Conservation (phyloP, 2,329 filamentous ascomycete genomes). For the Cercospora sojina region DNA sequence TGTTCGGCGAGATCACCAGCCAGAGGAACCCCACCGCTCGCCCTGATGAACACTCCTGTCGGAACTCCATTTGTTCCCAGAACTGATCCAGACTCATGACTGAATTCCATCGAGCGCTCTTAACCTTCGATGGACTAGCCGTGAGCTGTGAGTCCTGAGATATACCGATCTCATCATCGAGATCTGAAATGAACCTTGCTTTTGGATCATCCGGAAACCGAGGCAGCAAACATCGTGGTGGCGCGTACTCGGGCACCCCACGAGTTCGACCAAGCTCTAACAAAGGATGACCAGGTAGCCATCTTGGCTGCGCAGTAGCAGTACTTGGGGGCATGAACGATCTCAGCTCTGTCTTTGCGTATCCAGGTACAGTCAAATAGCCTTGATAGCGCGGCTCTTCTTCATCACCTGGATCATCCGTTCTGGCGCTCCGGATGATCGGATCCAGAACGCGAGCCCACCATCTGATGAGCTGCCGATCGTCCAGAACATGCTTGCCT, state of each 20-base stretch:
- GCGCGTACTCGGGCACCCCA: constrained; percentile 56
- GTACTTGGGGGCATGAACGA: constrained; percentile 66
- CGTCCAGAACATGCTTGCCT: constrained; percentile 87
- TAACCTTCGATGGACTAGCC: constrained; percentile 43
- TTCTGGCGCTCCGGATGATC: constrained; percentile 53
- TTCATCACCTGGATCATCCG: constrained; percentile 35
- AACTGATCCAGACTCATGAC: constrained; percentile 85
- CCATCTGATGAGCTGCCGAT: constrained; percentile 87
- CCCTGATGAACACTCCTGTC: constrained; percentile 93
- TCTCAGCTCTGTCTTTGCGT: constrained; percentile 75
- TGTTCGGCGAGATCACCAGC: constrained; percentile 70
- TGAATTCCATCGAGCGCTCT: constrained; percentile 74
- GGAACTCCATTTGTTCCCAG: constrained; percentile 97
- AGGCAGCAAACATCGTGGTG: constrained; percentile 77
- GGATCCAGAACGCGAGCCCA: constrained; percentile 89
- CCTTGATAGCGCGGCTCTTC: constrained; percentile 54
- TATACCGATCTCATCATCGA: constrained; percentile 69
- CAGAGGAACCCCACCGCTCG: constrained; percentile 92
- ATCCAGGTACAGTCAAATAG: constrained; percentile 83
- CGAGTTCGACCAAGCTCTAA: constrained; percentile 67
- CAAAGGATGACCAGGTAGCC: constrained; percentile 66
- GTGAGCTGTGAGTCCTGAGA: constrained; percentile 34
- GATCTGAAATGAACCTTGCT: constrained; percentile 79
- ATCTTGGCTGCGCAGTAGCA: constrained; percentile 33
- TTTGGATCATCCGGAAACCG: constrained; percentile 96